Evolutionary conservation across 2,329 filamentous ascomycete species (phyloP).

Genomic region (Penicillium sp.): DNA sequence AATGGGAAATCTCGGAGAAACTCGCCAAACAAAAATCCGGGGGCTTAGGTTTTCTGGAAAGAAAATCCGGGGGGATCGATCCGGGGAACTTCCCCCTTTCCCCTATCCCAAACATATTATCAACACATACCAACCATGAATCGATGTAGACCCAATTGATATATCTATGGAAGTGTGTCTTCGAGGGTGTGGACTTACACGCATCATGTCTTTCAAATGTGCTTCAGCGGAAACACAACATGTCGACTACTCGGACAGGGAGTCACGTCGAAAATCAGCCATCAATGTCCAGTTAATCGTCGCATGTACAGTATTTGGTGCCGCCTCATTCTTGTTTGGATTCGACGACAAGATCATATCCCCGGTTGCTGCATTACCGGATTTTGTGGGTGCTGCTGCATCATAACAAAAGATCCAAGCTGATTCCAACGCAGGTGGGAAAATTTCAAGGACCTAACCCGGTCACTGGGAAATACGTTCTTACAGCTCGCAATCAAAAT

Average conservation of each 20-base stretch:
- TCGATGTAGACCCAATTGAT: background rate
- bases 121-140: background rate
- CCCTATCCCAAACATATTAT: background rate
- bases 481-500: slow-evolving; percentile 38
- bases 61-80: slow-evolving; percentile 4
- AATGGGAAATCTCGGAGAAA: slow-evolving; percentile 24
- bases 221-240: slow-evolving; percentile 22
- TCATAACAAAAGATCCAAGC: background rate
- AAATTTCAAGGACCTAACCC: slow-evolving; percentile 34
- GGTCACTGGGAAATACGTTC: slow-evolving; percentile 21
- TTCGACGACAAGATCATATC: slow-evolving; percentile 38
- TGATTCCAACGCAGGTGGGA: slow-evolving; percentile 22
- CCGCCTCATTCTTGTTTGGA: slow-evolving; percentile 36
- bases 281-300: slow-evolving; percentile 30
- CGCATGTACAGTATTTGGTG: slow-evolving; percentile 31
- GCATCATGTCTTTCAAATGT: slow-evolving; percentile 7
- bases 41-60: background rate
- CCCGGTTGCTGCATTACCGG: slow-evolving; percentile 29
- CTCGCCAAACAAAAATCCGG: slow-evolving; percentile 5
- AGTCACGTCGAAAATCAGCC: slow-evolving; percentile 13
- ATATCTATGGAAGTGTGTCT: background rate
- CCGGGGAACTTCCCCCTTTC: background rate
- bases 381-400: slow-evolving; percentile 25
- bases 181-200: background rate
- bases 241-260: slow-evolving; percentile 10